Conservation (phyloP, 2,329 filamentous ascomycete genomes). For the Penicillium sp. region DNA sequence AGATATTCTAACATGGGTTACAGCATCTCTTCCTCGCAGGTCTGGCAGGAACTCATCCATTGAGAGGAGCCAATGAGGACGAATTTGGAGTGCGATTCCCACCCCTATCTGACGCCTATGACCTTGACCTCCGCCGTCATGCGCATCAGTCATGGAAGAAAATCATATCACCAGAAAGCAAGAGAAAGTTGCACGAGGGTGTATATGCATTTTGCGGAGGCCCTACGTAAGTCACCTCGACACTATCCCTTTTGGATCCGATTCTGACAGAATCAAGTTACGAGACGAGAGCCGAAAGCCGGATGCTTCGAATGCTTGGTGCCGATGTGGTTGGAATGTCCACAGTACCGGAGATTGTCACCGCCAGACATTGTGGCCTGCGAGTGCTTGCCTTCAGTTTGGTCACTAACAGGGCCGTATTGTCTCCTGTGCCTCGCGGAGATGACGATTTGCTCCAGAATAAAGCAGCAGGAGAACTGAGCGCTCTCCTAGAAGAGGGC, state of each 20-base stretch:
- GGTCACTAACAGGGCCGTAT: conserved; percentile 63
- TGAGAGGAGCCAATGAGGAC: conserved; percentile 61
- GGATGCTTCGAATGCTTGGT: conserved; percentile 58
- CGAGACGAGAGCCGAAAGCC: conserved; percentile 64
- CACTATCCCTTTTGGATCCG: neutral
- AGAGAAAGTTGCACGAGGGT: conserved; percentile 59
- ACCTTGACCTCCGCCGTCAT: conserved; percentile 57
- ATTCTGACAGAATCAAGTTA: conserved; percentile 44
- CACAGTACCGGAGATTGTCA: conserved; percentile 66
- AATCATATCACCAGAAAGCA: conserved; percentile 43
- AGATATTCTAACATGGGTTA: conserved; percentile 10
- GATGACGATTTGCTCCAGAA: conserved; percentile 54
- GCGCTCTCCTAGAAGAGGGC: conserved; percentile 55
- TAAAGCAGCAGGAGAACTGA: conserved; percentile 50
- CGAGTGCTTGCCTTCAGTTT: conserved; percentile 63
- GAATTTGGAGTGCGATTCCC: conserved; percentile 63
- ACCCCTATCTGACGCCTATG: conserved; percentile 63
- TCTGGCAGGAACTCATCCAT: conserved; percentile 58
- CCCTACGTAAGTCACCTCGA: conserved; percentile 50
- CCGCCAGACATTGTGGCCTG: conserved; percentile 62
- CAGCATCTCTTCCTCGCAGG: conserved; percentile 64
- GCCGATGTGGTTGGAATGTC: conserved; percentile 71
- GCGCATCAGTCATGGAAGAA: conserved; percentile 58
- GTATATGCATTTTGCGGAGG: conserved; percentile 65
- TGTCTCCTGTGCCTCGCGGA: conserved; percentile 57